A percentile compares a stretch with the other conserved stretches of the same genome.
Conservation (phyloP, 2,329 filamentous ascomycete genomes). For the Pyrenochaeta sp. region DNA sequence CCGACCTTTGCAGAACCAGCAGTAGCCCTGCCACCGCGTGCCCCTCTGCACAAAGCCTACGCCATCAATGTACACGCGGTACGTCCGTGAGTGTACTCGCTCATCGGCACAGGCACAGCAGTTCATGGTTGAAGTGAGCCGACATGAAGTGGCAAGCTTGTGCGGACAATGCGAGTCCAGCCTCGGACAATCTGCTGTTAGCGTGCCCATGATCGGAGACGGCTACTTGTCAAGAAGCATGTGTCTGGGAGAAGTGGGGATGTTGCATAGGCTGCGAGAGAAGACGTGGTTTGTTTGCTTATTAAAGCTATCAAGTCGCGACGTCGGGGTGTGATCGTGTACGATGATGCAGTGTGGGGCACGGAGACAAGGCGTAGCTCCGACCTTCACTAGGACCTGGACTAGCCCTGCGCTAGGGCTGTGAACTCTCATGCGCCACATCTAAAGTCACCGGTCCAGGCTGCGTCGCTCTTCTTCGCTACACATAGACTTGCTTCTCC, state of each 20-base stretch:
- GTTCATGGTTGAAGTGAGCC: slow-evolving; percentile 48
- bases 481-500: no score
- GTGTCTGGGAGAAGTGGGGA: no score
- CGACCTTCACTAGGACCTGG: neutral
- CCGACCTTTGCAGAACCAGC: slow-evolving; percentile 58
- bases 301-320: no score
- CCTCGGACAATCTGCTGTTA: slow-evolving; percentile 48
- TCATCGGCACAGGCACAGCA: slow-evolving; percentile 53
- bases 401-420: no score
- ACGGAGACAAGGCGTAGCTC: slow-evolving; percentile 46
- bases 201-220: slow-evolving; percentile 50
- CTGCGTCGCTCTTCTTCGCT: no score
- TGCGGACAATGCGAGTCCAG: slow-evolving; percentile 49
- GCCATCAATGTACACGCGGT: slow-evolving; percentile 58
- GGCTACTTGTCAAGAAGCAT: no score
- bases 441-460: neutral
- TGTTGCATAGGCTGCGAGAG: no score
- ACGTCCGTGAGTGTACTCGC: slow-evolving; percentile 52
- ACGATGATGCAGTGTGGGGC: neutral
- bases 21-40: slow-evolving; percentile 59
- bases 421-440: no score
- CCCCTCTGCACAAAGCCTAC: slow-evolving; percentile 58
- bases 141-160: slow-evolving; percentile 53
- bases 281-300: no score
- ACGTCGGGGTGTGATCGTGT: no score